Evolutionary conservation across 768 basidiomycete species (phyloP).

Genomic region (Scleroderma bovista): DNA sequence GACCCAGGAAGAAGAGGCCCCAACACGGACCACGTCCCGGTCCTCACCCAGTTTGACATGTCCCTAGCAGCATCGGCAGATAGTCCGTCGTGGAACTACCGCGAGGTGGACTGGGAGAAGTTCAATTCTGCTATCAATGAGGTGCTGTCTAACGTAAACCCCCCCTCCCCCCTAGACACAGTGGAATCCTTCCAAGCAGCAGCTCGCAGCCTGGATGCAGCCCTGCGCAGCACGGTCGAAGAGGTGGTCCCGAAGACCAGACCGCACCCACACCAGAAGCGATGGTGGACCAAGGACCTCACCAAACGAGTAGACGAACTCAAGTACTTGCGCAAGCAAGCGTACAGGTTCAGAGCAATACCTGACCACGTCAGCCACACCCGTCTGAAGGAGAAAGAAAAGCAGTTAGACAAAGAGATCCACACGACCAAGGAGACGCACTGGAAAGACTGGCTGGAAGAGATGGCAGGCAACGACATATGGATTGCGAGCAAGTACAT

Average conservation of each 20-base stretch:
- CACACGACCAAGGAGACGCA: background rate
- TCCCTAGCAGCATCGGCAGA: background rate
- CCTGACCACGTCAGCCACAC: background rate
- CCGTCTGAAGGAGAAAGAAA: background rate
- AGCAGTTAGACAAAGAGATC: background rate
- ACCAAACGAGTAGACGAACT: background rate
- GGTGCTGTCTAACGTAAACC: background rate
- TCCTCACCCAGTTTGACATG: background rate
- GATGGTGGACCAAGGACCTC: slow-evolving; percentile 19
- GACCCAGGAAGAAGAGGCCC: background rate
- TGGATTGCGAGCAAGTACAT: slow-evolving; percentile 9
- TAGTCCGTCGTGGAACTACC: background rate
- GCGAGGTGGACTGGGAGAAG: background rate
- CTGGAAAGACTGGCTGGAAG: slow-evolving; percentile 9
- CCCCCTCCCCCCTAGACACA: background rate
- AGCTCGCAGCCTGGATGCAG: slow-evolving; percentile 4
- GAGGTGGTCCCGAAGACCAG: slow-evolving; percentile 2
- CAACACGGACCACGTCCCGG: background rate
- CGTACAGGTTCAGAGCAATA: background rate
- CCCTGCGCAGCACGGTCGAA: slow-evolving; percentile 12
- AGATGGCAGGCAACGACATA: background rate
- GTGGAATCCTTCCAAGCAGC: slow-evolving; percentile 4
- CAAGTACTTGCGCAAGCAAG: background rate
- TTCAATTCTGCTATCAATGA: background rate
- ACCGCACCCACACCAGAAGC: slow-evolving; percentile 11